A percentile compares a stretch with the other conserved stretches of the same genome.
Conservation (phyloP, 2,329 filamentous ascomycete species). For the Ophiocordyceps sinensis region DNA sequence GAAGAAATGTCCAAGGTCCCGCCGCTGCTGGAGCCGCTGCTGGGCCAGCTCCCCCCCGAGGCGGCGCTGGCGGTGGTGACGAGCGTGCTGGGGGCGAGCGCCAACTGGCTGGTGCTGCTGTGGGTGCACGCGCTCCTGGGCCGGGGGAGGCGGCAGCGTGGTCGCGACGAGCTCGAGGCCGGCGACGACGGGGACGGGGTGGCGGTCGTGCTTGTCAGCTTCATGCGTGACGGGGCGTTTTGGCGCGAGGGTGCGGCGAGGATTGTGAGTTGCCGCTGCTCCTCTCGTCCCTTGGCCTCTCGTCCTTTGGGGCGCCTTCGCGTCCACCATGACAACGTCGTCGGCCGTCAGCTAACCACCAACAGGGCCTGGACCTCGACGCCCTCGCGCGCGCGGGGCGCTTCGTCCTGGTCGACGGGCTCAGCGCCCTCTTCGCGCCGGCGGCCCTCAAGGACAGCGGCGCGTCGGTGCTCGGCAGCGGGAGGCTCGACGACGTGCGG, state of each 20-base stretch:
- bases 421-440: conserved; percentile 40
- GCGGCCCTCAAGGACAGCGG: not conserved
- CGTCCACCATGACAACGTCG: too few relatives aligned
- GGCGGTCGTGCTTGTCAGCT: conserved; percentile 65
- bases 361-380: conserved; percentile 56
- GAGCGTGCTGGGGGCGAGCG: conserved; percentile 46
- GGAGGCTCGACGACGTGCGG: conserved; percentile 20
- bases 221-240: conserved; percentile 62
- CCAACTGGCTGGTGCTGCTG: conserved; percentile 51
- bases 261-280: conserved; percentile 30
- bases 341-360: not conserved
- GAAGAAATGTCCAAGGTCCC: conserved; percentile 24
- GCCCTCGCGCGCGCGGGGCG: conserved; percentile 38
- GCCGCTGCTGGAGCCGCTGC: conserved; percentile 48
- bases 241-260: conserved; percentile 61
- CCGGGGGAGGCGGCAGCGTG: not conserved
- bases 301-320: too few relatives aligned
- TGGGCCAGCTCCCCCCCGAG: conserved; percentile 37
- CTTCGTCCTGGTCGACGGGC: conserved; percentile 64
- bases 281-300: not conserved
- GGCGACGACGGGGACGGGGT: conserved; percentile 13
- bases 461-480: conserved; percentile 12
- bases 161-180: not conserved
- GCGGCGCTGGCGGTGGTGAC: conserved; percentile 52
- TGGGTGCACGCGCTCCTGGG: conserved; percentile 34